These are phyloP conservation scores for Pleurotus tuber-regium DNA, from an alignment of 768 basidiomycete species.

Conservation along the genomic window DNA sequence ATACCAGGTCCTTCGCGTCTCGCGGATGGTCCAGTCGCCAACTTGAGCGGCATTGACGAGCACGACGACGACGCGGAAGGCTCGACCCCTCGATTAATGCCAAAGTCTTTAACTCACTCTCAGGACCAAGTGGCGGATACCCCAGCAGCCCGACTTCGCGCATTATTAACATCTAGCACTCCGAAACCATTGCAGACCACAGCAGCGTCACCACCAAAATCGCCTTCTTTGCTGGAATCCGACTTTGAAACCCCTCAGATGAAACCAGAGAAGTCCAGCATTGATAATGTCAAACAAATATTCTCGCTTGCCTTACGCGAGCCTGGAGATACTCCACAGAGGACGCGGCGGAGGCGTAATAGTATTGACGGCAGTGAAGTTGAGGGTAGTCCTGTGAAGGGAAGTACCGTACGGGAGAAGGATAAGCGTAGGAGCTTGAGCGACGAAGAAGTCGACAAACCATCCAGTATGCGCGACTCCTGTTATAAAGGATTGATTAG, in stretches of 20 bases:
- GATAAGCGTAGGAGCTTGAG: constrained; percentile 59
- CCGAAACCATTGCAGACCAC: constrained; percentile 33
- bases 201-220: constrained; percentile 21
- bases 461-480: constrained; percentile 48
- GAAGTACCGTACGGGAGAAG: constrained; percentile 40
- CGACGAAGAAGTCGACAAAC: constrained; percentile 63
- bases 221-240: constrained; percentile 50
- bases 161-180: constrained; percentile 48
- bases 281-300: constrained; percentile 58
- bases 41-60: constrained; percentile 17
- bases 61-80: constrained; percentile 31
- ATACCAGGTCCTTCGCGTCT: constrained; percentile 29
- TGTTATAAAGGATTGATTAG: too few relatives aligned
- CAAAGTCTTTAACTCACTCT: constrained; percentile 35
- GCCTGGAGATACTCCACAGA: constrained; percentile 63
- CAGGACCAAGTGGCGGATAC: constrained; percentile 44
- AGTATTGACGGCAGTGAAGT: constrained; percentile 62
- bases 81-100: constrained; percentile 31
- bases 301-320: constrained; percentile 67
- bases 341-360: constrained; percentile 46
- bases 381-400: constrained; percentile 48
- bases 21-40: constrained; percentile 7
- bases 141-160: constrained; percentile 62
- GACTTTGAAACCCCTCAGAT: constrained; percentile 53
- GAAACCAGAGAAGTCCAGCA: constrained; percentile 37